Conservation (phyloP, 2,329 filamentous ascomycete species). For the Fusarium xylarioides region DNA sequence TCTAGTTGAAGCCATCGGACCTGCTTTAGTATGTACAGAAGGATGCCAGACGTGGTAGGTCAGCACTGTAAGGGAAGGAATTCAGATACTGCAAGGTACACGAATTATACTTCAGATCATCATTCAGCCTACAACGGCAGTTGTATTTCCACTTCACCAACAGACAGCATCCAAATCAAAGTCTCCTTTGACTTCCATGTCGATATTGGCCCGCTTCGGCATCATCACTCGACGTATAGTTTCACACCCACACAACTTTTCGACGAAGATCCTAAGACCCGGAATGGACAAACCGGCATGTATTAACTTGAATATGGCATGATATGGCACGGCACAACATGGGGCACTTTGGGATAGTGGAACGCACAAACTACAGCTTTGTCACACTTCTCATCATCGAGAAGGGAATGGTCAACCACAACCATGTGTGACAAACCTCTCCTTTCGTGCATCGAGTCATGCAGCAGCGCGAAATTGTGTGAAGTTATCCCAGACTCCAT, state of each 20-base stretch:
- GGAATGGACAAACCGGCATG: conserved; percentile 30
- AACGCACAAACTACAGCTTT: conserved; percentile 20
- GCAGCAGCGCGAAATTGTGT: conserved; percentile 35
- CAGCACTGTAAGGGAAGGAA: conserved; percentile 22
- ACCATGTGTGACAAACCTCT: conserved; percentile 34
- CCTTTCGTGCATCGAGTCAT: conserved; percentile 33
- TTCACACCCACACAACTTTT: conserved; percentile 25
- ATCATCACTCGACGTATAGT: conserved; percentile 22
- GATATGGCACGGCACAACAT: conserved; percentile 36
- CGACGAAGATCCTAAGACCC: conserved; percentile 22
- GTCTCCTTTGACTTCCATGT: conserved; percentile 15
- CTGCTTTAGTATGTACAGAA: conserved; percentile 34
- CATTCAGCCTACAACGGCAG: conserved; percentile 18
- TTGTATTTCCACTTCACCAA: conserved; percentile 32
- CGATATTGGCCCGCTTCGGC: conserved; percentile 8
- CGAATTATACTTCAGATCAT: conserved; percentile 8
- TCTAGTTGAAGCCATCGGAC: conserved; percentile 27
- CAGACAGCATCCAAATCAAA: neutral
- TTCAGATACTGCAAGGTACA: conserved; percentile 34
- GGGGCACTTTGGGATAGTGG: conserved; percentile 13
- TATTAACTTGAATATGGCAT: conserved; percentile 25
- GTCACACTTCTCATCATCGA: conserved; percentile 22
- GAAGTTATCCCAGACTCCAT: conserved; percentile 25
- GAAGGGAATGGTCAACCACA: conserved; percentile 27
- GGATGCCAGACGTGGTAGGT: conserved; percentile 21